Evolutionary conservation across 1,284 basidiomycete species (phyloP), one percentile per base, ranked within the genome.

Genomic region (Rhodotorula sp.): DNA sequence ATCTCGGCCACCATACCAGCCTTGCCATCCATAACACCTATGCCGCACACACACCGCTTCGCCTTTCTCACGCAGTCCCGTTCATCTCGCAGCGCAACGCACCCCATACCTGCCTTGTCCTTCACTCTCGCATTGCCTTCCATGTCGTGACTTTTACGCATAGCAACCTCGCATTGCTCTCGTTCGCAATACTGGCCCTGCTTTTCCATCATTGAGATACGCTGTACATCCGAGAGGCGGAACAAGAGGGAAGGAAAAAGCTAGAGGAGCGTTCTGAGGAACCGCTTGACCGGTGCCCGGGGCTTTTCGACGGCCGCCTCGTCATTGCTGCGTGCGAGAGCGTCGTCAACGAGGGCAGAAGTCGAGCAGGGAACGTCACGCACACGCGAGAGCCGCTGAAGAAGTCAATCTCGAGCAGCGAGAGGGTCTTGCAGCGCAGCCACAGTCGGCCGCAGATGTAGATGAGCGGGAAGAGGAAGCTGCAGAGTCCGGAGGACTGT

Each of bases 331-430:
- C 39, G 5, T n/a, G 46, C 2, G 44, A 46, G 20, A 22, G 22
- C 5, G 11, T 1, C 29, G 29, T 47, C 44, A 61, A 22, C 4
- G 2, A 9, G n/a, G 15, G 48, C n/a, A 19, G 27, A 27, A 46
- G 3, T 6, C 4, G 24, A 29, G 24, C 15, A 7, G 10, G 53
- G 48, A 10, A 24, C 4, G 8, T 11, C 36, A 49, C 55, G 22
- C 10, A 61, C 59, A 62, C 66, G 22, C 66, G 59, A 48, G 59
- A 58, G 2, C 60, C 66, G 20, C 39, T 29, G 56, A 67, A 62
- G 51, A 57, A 67, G 44, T 67, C 66, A 20, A 62, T 30, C 32
- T 61, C 66, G 22, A 61, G 55, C 6, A 67, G 56, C 3, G 56
- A 47, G 39, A 61, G 60, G 29, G 34, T 53, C 20, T 19, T 46